Base-by-base conservation (phyloP, 2,329 filamentous ascomycete species). In the Metarhizium anisopliae region DNA sequence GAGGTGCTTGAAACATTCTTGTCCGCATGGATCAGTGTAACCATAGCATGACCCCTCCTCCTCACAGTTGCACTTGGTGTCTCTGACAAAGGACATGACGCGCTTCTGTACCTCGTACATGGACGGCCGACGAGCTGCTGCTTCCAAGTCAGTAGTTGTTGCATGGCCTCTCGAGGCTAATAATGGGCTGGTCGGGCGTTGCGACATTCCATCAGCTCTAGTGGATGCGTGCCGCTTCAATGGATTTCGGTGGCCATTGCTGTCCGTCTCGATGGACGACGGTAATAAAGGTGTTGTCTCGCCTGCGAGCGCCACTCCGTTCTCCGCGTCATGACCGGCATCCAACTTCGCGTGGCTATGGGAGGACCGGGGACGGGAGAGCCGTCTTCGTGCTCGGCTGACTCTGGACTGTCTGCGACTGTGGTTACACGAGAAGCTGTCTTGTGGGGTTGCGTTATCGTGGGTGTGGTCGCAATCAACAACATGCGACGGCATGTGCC, bases 401-500 rank as follows among this genome's bases (percentile, higher is more conserved):
- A 61, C 60, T 10, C 69, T 62, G 2, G 71, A 70, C 29, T 64
- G 64, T 51, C 59, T 62, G 25, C 68, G 64, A 49, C 55, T 55
- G 20, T 62, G 61, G 40, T 62, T 60, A 32, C 63, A 63, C 18
- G 62, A 57, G 47, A 62, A 59, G 25, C 53, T 55, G 40, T 70
- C 65, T 16, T 68, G 68, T 25, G 52, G n/a, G 30, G 59, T 59
- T 58, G 77, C 72, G 20, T 84, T 84, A 13, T 82, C 77, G 64
- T 92, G 87, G 49, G 78, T 81, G 64, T 91, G 87, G 59, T 90
- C 87, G 70, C 89, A 94, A 66, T 89, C 87, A 55, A 92, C 87
- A 5, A 91, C 85, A 62, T 90, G 86, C 18, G 88, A 89, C 6
- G 89, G 89, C 66, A 92, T 84, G 61, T 84, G 83, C 40, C 79